These are phyloP conservation scores for Schwanniomyces polymorphus DNA, from an alignment of 805 yeast species.

Conservation along the genomic window DNA sequence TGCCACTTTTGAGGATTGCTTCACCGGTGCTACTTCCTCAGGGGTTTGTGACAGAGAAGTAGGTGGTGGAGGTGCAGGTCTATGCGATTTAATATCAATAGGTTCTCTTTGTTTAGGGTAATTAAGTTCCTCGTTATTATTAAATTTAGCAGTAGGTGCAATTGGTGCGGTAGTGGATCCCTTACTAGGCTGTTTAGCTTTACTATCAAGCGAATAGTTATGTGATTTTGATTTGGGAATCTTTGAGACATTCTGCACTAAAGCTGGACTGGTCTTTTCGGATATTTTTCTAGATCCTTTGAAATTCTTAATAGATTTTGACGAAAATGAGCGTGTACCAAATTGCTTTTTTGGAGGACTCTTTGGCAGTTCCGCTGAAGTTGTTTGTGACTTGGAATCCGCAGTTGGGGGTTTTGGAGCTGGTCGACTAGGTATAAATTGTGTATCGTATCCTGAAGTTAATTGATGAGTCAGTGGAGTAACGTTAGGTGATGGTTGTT, in stretches of 20 bases:
- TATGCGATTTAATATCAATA: slow-evolving; percentile 29
- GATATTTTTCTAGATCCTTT: slow-evolving; percentile 21
- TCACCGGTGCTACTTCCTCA: neutral
- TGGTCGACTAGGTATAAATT: slow-evolving; percentile 65
- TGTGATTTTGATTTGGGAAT: slow-evolving; percentile 46
- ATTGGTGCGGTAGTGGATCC: slow-evolving; percentile 42
- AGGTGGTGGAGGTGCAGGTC: slow-evolving; percentile 48
- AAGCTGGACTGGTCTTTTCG: slow-evolving; percentile 14
- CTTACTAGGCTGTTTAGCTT: slow-evolving; percentile 17
- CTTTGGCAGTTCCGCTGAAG: slow-evolving; percentile 2
- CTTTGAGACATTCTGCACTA: slow-evolving; percentile 10
- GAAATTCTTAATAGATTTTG: slow-evolving; percentile 35
- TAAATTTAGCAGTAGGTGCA: slow-evolving; percentile 27
- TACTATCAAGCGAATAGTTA: slow-evolving; percentile 32
- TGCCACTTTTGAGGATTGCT: slow-evolving; percentile 2
- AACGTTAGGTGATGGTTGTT: neutral
- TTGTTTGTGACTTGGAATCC: neutral
- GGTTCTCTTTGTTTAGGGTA: slow-evolving; percentile 19
- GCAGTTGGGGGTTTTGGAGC: slow-evolving; percentile 60
- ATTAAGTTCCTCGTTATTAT: slow-evolving; percentile 6
- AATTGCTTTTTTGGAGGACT: slow-evolving; percentile 14
- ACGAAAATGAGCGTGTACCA: slow-evolving; percentile 36
- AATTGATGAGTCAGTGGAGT: neutral
- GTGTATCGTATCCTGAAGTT: slow-evolving; percentile 28
- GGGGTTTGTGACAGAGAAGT: neutral